These are phyloP conservation scores for Cercospora sp. DNA, from an alignment of 2,329 filamentous ascomycete genomes.

Conservation along the genomic window DNA sequence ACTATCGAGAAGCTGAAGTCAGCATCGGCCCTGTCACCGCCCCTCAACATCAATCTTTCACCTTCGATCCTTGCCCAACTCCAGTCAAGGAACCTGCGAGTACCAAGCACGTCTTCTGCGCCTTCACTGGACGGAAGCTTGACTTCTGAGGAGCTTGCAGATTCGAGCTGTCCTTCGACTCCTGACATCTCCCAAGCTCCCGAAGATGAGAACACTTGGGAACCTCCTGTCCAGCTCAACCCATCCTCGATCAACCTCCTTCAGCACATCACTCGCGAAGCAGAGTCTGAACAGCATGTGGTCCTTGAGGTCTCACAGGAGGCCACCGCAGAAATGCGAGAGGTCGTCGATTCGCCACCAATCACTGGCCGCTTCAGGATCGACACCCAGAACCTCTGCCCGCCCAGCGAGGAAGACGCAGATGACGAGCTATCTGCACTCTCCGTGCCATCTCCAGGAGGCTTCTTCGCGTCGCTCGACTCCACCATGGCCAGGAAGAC, in stretches of 20 bases:
- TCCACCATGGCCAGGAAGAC: slow-evolving; percentile 69
- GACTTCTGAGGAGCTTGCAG: slow-evolving; percentile 82
- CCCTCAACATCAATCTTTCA: slow-evolving; percentile 43
- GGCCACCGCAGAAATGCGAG: slow-evolving; percentile 56
- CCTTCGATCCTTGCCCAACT: slow-evolving; percentile 66
- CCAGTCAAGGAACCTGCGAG: slow-evolving; percentile 55
- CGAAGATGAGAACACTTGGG: slow-evolving; percentile 65
- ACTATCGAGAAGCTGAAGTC: slow-evolving; percentile 56
- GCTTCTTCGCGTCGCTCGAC: slow-evolving; percentile 85
- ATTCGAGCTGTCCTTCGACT: slow-evolving; percentile 79
- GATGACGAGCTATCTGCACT: slow-evolving; percentile 64
- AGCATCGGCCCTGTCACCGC: slow-evolving; percentile 49
- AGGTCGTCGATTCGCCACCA: slow-evolving; percentile 53
- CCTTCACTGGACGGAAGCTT: slow-evolving; percentile 89
- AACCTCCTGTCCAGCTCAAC: slow-evolving; percentile 61
- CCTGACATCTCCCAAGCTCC: slow-evolving; percentile 64
- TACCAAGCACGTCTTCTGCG: slow-evolving; percentile 75
- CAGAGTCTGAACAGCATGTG: slow-evolving; percentile 35
- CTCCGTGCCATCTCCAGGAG: slow-evolving; percentile 86
- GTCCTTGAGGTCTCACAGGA: slow-evolving; percentile 52
- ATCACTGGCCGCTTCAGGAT: slow-evolving; percentile 48
- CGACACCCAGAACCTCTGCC: slow-evolving; percentile 32
- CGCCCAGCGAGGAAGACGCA: slow-evolving; percentile 55
- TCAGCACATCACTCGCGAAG: slow-evolving; percentile 65
- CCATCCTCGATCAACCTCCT: slow-evolving; percentile 78